phyloP scores from a whole-genome alignment of 139 green algal genomes.

The Coccomyxa sp. region DNA sequence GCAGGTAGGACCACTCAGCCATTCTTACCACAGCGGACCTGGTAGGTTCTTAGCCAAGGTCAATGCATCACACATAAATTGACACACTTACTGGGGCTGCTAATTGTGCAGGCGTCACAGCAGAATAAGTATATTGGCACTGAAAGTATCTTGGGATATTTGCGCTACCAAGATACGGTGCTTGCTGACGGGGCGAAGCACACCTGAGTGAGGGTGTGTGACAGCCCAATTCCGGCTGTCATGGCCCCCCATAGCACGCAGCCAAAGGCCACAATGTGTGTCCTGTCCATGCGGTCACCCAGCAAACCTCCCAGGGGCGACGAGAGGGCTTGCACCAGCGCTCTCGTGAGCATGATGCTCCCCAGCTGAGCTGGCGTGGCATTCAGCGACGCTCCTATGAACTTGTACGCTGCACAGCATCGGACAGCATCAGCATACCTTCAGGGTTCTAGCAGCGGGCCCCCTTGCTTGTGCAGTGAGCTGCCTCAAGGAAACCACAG shows the following conservation, averaged over 20 bases:
- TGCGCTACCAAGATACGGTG: neutral
- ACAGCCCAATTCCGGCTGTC: conserved; percentile 46
- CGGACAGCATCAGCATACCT: neutral
- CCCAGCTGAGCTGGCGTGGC: conserved; percentile 58
- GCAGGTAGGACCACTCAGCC: too few relatives aligned
- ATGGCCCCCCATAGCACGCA: conserved; percentile 66
- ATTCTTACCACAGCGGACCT: too few relatives aligned
- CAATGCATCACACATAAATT: too few relatives aligned
- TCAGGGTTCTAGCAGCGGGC: neutral
- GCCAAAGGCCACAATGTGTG: conserved; percentile 40
- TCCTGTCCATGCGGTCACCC: conserved; percentile 40
- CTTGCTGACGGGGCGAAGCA: too few relatives aligned
- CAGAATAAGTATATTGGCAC: too few relatives aligned
- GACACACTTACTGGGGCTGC: too few relatives aligned
- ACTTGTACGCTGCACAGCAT: conserved; percentile 60
- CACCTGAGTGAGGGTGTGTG: conserved; percentile 27
- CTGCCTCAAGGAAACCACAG: neutral
- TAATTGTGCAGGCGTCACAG: too few relatives aligned
- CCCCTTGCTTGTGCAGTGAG: neutral
- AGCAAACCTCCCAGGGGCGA: conserved; percentile 31
- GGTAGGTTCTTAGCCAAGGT: too few relatives aligned
- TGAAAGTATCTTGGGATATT: too few relatives aligned
- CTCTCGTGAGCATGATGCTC: conserved; percentile 48
- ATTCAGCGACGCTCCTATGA: conserved; percentile 44
- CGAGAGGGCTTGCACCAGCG: conserved; percentile 50